phyloP scores from a whole-genome alignment of 345 rosid genomes.

The Turnera subulata region DNA sequence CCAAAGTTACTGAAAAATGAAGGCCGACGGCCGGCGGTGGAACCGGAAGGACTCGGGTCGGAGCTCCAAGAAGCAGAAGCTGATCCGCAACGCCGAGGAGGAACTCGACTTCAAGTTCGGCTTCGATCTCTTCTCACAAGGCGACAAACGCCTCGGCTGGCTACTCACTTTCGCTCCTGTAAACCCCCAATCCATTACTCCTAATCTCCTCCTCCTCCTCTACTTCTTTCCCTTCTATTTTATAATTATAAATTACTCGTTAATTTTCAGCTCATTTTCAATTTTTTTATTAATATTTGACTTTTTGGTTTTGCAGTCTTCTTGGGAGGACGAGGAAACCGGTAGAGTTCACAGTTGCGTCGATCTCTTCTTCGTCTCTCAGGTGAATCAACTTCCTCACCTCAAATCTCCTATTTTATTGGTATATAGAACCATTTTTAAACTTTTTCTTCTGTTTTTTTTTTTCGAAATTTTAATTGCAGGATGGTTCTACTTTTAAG shows the following conservation, averaged over 20 bases:
- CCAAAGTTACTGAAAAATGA: slow-evolving; percentile 18
- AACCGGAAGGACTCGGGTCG: slow-evolving; percentile 44
- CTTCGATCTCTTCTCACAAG: slow-evolving; percentile 79
- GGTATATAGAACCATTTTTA: too few relatives aligned
- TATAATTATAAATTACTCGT: not conserved
- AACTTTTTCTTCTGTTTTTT: not conserved
- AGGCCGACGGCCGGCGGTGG: slow-evolving; percentile 46
- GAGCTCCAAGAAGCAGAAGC: slow-evolving; percentile 58
- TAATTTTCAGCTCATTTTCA: not conserved
- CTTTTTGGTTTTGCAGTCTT: slow-evolving; percentile 60
- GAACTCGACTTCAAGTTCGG: slow-evolving; percentile 86
- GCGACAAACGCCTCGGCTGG: slow-evolving; percentile 94
- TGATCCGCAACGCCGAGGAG: slow-evolving; percentile 67
- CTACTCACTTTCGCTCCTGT: slow-evolving; percentile 78
- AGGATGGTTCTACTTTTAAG: slow-evolving; percentile 92
- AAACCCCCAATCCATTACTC: slow-evolving; percentile 19
- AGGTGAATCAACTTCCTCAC: slow-evolving; percentile 39
- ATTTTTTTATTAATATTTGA: not conserved
- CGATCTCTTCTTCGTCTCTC: slow-evolving; percentile 85
- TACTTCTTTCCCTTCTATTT: too few relatives aligned
- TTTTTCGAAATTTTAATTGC: slow-evolving; percentile 2
- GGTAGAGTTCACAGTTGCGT: slow-evolving; percentile 63
- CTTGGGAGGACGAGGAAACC: slow-evolving; percentile 70
- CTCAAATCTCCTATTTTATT: not conserved
- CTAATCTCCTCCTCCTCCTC: not conserved